Evolutionary conservation across 148 eudicot genomes (phyloP), one percentile per base, ranked within the genome.

Genomic region (Diospyros kaki): DNA sequence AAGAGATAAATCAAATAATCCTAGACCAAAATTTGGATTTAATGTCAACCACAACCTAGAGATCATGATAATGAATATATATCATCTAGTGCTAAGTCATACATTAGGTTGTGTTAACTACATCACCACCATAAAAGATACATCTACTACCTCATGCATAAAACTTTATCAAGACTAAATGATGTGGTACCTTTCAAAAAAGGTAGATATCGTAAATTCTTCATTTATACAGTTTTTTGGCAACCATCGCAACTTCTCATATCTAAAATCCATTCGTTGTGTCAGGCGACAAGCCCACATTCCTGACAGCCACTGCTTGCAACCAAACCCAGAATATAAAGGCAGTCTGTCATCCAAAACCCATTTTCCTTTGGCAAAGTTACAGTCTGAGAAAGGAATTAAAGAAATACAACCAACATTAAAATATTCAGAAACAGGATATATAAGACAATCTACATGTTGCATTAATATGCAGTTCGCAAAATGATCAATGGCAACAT

Each of bases 231-330:
- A 95, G 66, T 88, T 86, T 41, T 85, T 85, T 56, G 98, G 98
- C 76, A 79, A 83, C 98, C 98, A 95, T 55, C 96, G 93, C 59
- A 92, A 85, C 76, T 86, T 88, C 84, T 95, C 98, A 66, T 84
- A 95, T 46, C 78, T 79, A 80, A 95, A 95, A 87, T 95, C 96
- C 9, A 80, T 83, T 15, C 98, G 94, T 41, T 90, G 90, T 13
- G 90, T 92, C 81, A 86, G 68, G 79, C 96, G 91, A 77, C 98
- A 95, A 77, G 97, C 93, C 98, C 98, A 95, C 98, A 90, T 92
- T 69, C 79, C 80, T 42, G 98, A 95, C 83, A 95, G 80, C 98
- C 97, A 95, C 74, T 87, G 96, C 80, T 88, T 84, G 83, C 98
- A 95, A 65, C 86, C 91, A 78, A 81, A 89, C 56, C 98, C 98